These are phyloP conservation scores for Digitaria exilis DNA, from an alignment of 202 grass and related monocot species.

Conservation along the genomic window DNA sequence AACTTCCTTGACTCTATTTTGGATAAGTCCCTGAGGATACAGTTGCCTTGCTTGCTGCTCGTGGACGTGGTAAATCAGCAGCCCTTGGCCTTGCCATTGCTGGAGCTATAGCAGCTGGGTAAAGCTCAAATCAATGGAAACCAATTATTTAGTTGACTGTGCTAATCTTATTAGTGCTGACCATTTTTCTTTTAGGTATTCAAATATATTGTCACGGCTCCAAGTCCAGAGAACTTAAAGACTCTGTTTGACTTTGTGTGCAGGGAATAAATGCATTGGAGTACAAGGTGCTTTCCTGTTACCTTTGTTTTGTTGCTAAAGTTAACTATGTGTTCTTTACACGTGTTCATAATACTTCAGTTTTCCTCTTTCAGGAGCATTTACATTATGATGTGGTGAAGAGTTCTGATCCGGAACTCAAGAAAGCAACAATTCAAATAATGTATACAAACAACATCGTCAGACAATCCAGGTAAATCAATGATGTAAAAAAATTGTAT, in stretches of 20 bases:
- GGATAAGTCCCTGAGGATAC: conserved; percentile 86
- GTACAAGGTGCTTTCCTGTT: conserved; percentile 72
- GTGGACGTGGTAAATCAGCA: conserved; percentile 96
- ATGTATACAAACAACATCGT: conserved; percentile 90
- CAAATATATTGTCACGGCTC: conserved; percentile 98
- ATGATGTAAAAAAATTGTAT: not conserved
- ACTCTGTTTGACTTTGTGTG: conserved; percentile 98
- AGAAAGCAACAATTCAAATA: conserved; percentile 87
- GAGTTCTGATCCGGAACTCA: conserved; percentile 77
- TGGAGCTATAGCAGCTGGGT: conserved; percentile 93
- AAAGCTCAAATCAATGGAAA: conserved; percentile 31
- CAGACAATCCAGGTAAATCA: conserved; percentile 82
- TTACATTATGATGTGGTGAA: conserved; percentile 92
- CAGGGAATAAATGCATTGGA: conserved; percentile 91
- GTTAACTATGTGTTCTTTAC: conserved; percentile 9
- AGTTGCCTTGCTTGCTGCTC: conserved; percentile 86
- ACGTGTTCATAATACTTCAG: conserved; percentile 3
- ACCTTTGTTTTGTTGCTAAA: conserved; percentile 32
- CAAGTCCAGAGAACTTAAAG: conserved; percentile 93
- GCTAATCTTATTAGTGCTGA: not conserved
- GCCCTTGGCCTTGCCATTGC: conserved; percentile 96
- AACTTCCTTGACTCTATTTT: conserved; percentile 96
- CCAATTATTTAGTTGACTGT: conserved; percentile 7
- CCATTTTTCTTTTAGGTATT: conserved; percentile 68
- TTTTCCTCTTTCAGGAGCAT: conserved; percentile 73